Percentiles rank a stretch among this genome's conserved stretches.
These are phyloP conservation scores for Bipolaris sorokiniana DNA, from an alignment of 2,329 filamentous ascomycete genomes.

Conservation along the genomic window DNA sequence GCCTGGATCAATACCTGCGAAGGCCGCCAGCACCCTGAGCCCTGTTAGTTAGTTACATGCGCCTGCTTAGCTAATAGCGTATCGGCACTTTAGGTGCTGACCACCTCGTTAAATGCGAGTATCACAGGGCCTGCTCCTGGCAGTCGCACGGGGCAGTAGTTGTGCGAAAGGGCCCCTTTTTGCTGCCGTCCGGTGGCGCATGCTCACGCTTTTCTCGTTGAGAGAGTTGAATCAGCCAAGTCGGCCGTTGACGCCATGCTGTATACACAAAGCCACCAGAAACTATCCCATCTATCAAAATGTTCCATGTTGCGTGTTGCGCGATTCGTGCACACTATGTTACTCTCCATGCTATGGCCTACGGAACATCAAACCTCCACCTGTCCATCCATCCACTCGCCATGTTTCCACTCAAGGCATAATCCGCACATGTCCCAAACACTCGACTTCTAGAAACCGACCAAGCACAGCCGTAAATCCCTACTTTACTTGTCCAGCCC, in stretches of 20 bases:
- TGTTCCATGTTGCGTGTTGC: not conserved
- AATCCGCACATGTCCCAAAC: not conserved
- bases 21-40: constrained; percentile 19
- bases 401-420: not conserved
- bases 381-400: not conserved
- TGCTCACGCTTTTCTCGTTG: not conserved
- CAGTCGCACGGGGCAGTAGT: constrained; percentile 14
- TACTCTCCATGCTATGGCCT: not conserved
- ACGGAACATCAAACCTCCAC: not conserved
- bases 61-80: constrained; percentile 24
- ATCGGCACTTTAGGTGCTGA: constrained; percentile 32
- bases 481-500: constrained; percentile 65
- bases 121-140: constrained; percentile 15
- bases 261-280: constrained; percentile 2
- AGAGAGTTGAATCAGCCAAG: not conserved
- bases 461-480: not conserved
- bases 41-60: constrained; percentile 4
- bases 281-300: not conserved
- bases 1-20: constrained; percentile 26
- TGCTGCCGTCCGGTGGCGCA: constrained; percentile 17
- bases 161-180: constrained; percentile 2
- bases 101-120: constrained; percentile 29
- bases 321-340: not conserved
- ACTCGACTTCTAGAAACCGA: not conserved
- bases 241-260: constrained; percentile 2